phyloP scores from a whole-genome alignment of 2,329 filamentous ascomycete species.

The Chaetoscypha palmicola region DNA sequence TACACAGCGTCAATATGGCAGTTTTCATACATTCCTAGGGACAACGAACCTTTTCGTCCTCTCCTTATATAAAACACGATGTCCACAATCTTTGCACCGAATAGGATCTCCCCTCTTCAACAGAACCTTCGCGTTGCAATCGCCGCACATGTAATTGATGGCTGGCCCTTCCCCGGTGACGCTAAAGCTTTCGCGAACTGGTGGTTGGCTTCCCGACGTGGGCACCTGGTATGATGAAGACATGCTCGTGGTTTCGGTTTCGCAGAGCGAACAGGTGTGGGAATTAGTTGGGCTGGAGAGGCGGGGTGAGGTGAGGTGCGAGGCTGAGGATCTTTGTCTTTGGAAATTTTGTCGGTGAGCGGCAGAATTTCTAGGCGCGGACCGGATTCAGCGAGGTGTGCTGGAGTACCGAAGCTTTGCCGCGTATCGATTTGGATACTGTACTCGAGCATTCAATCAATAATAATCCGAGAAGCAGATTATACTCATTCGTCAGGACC shows the following conservation, averaged over 20 bases:
- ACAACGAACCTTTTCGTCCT: constrained; percentile 79
- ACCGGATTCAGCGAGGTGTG: neutral
- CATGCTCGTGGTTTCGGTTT: neutral
- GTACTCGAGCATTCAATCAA: no score
- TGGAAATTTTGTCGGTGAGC: neutral
- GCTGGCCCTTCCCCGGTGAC: constrained; percentile 40
- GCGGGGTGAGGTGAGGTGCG: neutral
- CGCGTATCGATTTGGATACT: no score
- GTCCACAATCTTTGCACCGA: constrained; percentile 86
- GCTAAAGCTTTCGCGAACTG: constrained; percentile 33
- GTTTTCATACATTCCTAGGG: neutral
- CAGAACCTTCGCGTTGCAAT: constrained; percentile 72
- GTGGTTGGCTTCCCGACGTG: constrained; percentile 35
- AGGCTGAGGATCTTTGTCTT: neutral
- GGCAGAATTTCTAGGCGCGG: neutral
- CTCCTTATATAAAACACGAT: constrained; percentile 95
- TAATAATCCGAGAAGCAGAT: no score
- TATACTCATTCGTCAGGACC: no score
- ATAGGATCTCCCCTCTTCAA: constrained; percentile 75
- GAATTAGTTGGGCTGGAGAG: neutral
- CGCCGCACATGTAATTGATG: constrained; percentile 71
- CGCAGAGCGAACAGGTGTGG: neutral
- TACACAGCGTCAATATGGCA: constrained; percentile 34
- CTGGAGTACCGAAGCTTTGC: no score
- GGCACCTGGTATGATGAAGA: constrained; percentile 68